Percentiles rank a stretch among this genome's conserved stretches.
Evolutionary conservation across 129 eudicot species (phyloP).

Genomic region (Tagetes erecta): DNA sequence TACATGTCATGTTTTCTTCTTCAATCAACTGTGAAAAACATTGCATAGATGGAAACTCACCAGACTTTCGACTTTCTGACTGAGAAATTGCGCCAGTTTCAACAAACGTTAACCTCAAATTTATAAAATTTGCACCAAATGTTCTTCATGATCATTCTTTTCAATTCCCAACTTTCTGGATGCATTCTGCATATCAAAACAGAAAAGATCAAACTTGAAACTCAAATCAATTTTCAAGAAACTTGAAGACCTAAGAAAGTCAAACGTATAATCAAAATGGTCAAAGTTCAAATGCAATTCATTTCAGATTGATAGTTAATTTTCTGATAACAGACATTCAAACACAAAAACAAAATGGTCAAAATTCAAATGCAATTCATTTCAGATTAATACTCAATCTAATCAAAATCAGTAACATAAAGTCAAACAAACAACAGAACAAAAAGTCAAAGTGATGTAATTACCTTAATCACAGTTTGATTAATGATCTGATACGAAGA

Average conservation of each 20-base stretch:
- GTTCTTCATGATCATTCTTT: conserved; percentile 25
- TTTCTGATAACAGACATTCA: neutral
- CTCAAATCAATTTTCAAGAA: conserved; percentile 17
- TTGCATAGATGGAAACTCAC: neutral
- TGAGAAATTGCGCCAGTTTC: conserved; percentile 45
- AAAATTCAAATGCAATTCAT: neutral
- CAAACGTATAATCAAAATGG: conserved; percentile 4
- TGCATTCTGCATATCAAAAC: conserved; percentile 42
- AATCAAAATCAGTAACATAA: neutral
- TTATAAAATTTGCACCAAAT: conserved; percentile 37
- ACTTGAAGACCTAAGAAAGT: neutral
- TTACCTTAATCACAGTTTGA: conserved; percentile 34
- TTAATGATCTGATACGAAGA: conserved; percentile 34
- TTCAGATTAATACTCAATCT: neutral
- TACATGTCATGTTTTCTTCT: conserved; percentile 12
- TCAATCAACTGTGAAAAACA: neutral
- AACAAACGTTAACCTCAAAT: conserved; percentile 23
- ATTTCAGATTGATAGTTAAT: neutral
- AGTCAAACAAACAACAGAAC: conserved; percentile 4
- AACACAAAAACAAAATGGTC: conserved; percentile 8
- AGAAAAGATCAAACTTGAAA: conserved; percentile 8
- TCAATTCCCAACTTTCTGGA: conserved; percentile 38
- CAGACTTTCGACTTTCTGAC: neutral
- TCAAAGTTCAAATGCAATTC: neutral
- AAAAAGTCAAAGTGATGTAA: conserved; percentile 10